A percentile compares a stretch with the other conserved stretches of the same genome.
Evolutionary conservation across 2,329 filamentous ascomycete genomes (phyloP).

Genomic region (Phaeosphaeriaceae sp.): DNA sequence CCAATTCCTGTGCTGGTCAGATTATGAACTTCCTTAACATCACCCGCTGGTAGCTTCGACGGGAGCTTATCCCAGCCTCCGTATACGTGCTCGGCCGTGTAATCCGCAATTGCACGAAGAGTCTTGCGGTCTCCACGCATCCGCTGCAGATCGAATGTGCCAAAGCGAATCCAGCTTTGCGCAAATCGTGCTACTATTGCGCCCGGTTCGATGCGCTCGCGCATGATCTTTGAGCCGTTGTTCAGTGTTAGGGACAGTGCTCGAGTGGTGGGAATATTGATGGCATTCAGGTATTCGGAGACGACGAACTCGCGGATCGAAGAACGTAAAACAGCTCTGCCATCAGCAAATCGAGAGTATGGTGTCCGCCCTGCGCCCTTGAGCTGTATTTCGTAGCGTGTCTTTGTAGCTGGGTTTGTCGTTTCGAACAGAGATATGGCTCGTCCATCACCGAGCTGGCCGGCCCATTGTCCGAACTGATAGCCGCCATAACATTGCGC

Average conservation of each 20-base stretch:
- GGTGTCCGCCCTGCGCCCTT: conserved; percentile 94
- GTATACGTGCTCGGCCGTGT: conserved; percentile 86
- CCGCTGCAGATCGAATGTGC: conserved; percentile 93
- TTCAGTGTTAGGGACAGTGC: conserved; percentile 85
- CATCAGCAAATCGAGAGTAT: conserved; percentile 95
- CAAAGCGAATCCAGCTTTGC: conserved; percentile 87
- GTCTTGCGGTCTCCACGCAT: conserved; percentile 79
- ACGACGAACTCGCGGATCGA: conserved; percentile 95
- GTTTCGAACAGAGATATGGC: conserved; percentile 94
- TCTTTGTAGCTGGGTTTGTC: conserved; percentile 74
- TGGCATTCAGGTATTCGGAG: conserved; percentile 84
- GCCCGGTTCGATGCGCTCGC: conserved; percentile 85
- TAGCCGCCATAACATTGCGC: conserved; percentile 94
- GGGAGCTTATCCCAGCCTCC: conserved; percentile 87
- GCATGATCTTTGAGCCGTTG: conserved; percentile 63
- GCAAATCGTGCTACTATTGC: conserved; percentile 94
- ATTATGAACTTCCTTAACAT: conserved; percentile 59
- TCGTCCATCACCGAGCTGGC: conserved; percentile 91
- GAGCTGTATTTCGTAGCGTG: conserved; percentile 86
- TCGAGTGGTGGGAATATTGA: conserved; percentile 84
- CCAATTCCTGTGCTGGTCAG: conserved; percentile 57
- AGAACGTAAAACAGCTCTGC: conserved; percentile 88
- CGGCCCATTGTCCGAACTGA: conserved; percentile 81
- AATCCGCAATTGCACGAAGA: conserved; percentile 77
- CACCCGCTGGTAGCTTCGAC: conserved; percentile 55